Base-by-base conservation (phyloP, 495 filamentous ascomycete genomes). In the Lentithecium fluviatile region DNA sequence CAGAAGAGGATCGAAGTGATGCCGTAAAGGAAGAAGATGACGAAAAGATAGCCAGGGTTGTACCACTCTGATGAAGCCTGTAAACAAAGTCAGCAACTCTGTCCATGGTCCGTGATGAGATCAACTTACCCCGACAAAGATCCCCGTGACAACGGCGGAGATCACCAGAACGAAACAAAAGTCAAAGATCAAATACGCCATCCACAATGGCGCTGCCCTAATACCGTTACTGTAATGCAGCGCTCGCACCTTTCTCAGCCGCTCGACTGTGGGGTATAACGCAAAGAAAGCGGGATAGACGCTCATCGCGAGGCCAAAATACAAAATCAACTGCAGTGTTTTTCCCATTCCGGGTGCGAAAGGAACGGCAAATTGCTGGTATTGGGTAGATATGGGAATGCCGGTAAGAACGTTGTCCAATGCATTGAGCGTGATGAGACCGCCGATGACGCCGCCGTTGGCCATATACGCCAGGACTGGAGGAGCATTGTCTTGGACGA, bases 231-330 rank as follows among this genome's bases (percentile, higher is more conserved):
- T 65, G 36, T 93, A 96, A 67, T 96, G 87, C 43, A 96, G 75
- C 13, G 88, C 87, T 32, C 91, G 79, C 29, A 96, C 87, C 52
- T 90, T 86, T 8, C 85, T 74, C 11, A 89, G 76, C 11, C 91
- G 80, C 71, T 96, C 91, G 4, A 87, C 70, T 2, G 89, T 94
- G 23, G 89, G 88, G 73, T 96, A 96, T 17, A 96, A 79, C 0
- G 87, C 84, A 66, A 94, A 95, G 75, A 96, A 90, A 24, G 84
- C 89, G 5, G 91, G 91, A 69, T 85, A 94, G 0, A 83, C 84
- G 17, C 81, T 78, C 77, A 92, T 83, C 15, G 83, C 88, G 1
- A 95, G 78, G 24, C 87, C 84, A 65, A 91, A 84, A 70, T 96
- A 96, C 11, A 86, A 78, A 24, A 92, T 76, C 15, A 95, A 77